phyloP scores from a whole-genome alignment of 345 rosid genomes.

The Psidium guajava region DNA sequence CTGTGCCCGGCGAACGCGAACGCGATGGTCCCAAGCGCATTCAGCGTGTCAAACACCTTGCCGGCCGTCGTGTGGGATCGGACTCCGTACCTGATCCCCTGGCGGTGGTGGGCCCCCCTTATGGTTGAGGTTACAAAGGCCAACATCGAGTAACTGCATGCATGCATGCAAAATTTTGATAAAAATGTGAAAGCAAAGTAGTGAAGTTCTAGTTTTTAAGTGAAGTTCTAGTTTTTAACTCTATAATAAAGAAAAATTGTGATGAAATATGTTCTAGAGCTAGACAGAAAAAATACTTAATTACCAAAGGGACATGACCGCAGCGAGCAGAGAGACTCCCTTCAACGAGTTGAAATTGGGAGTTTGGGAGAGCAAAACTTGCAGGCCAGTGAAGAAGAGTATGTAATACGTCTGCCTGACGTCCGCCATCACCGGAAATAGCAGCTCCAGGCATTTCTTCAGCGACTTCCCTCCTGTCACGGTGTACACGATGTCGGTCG shows the following conservation, averaged over 20 bases:
- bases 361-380: constrained; percentile 56
- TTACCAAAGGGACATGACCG: constrained; percentile 66
- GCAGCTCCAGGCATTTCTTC: constrained; percentile 31
- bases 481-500: constrained; percentile 58
- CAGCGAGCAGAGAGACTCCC: constrained; percentile 62
- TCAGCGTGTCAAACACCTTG: constrained; percentile 45
- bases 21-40: constrained; percentile 64
- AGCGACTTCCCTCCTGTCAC: constrained; percentile 68
- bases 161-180: not conserved
- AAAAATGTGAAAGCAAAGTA: not conserved
- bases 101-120: constrained; percentile 30
- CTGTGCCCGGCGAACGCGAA: constrained; percentile 75
- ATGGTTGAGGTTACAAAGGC: constrained; percentile 46
- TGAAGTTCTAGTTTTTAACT: not conserved
- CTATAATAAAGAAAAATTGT: not conserved
- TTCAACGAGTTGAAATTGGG: constrained; percentile 68
- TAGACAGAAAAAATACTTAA: not conserved
- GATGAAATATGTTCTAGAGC: not conserved
- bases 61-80: constrained; percentile 28
- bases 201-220: not conserved
- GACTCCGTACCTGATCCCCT: constrained; percentile 37
- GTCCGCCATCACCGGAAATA: constrained; percentile 10
- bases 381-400: constrained; percentile 56
- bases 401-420: constrained; percentile 46
- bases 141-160: constrained; percentile 60